phyloP scores from a whole-genome alignment of 1,139 yeast species.

The Magnusiomyces sp. region DNA sequence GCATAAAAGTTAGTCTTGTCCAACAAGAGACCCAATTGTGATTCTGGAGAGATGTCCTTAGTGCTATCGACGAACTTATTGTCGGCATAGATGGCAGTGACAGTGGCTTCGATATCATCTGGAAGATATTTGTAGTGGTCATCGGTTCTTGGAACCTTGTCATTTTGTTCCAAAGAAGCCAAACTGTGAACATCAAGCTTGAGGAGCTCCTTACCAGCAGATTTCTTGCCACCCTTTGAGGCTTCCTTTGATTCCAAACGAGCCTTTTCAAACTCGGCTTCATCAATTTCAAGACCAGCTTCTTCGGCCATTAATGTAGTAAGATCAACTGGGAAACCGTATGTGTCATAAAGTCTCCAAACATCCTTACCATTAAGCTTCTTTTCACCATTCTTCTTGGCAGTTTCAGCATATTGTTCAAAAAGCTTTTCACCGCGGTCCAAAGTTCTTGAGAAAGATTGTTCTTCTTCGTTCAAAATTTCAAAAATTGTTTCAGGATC shows the following conservation, averaged over 20 bases:
- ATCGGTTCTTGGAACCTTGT: slow-evolving; percentile 67
- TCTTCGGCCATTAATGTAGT: slow-evolving; percentile 98
- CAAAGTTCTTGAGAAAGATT: slow-evolving; percentile 85
- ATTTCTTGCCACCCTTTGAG: slow-evolving; percentile 77
- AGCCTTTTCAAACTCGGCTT: slow-evolving; percentile 83
- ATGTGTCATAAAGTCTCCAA: slow-evolving; percentile 98
- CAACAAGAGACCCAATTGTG: slow-evolving; percentile 67
- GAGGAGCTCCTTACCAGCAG: slow-evolving; percentile 44
- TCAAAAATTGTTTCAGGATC: slow-evolving; percentile 74
- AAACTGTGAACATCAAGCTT: slow-evolving; percentile 88
- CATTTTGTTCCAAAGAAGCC: slow-evolving; percentile 38
- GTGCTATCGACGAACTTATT: slow-evolving; percentile 45
- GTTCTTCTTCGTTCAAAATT: slow-evolving; percentile 91
- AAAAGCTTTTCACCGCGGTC: slow-evolving; percentile 97
- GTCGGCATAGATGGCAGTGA: slow-evolving; percentile 69
- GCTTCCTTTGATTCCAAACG: slow-evolving; percentile 87
- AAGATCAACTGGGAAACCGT: slow-evolving; percentile 97
- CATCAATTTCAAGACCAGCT: slow-evolving; percentile 89
- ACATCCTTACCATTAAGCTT: slow-evolving; percentile 87
- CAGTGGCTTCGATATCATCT: slow-evolving; percentile 31
- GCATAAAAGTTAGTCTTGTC: slow-evolving; percentile 94
- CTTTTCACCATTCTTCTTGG: slow-evolving; percentile 66
- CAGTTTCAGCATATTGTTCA: slow-evolving; percentile 82
- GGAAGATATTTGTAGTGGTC: slow-evolving; percentile 55
- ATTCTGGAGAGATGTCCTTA: slow-evolving; percentile 36